These are phyloP conservation scores for Zymoseptoria tritici DNA, from an alignment of 2,329 filamentous ascomycete species.

Conservation along the genomic window DNA sequence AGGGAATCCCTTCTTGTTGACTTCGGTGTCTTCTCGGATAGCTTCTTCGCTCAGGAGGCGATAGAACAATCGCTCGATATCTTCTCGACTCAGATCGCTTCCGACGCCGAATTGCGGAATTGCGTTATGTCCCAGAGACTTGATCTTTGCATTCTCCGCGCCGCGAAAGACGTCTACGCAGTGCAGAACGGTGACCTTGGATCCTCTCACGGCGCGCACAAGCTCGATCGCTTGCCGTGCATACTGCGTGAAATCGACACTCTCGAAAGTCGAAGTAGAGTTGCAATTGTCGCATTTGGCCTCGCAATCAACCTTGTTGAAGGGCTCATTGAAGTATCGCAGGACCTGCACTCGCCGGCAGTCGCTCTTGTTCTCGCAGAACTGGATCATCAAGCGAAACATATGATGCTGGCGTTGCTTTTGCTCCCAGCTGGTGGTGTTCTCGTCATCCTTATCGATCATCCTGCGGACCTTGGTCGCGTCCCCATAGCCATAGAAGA, in stretches of 20 bases:
- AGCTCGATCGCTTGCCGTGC: constrained; percentile 65
- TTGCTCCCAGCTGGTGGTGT: constrained; percentile 69
- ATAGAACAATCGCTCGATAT: constrained; percentile 79
- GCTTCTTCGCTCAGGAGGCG: constrained; percentile 66
- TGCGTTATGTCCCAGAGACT: constrained; percentile 45
- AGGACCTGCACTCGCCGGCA: constrained; percentile 84
- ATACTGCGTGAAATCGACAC: constrained; percentile 67
- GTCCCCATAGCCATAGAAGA: constrained; percentile 81
- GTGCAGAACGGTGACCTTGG: constrained; percentile 65
- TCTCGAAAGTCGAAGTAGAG: constrained; percentile 61
- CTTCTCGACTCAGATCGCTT: constrained; percentile 61
- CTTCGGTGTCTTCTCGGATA: constrained; percentile 53
- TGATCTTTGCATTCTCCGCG: constrained; percentile 52
- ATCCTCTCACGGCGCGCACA: constrained; percentile 50
- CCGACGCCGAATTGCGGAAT: constrained; percentile 60
- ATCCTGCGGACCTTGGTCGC: constrained; percentile 65
- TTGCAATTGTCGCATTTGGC: constrained; percentile 84
- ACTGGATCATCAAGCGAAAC: constrained; percentile 76
- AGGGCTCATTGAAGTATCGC: constrained; percentile 87
- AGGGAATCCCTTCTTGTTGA: constrained; percentile 53
- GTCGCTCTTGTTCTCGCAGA: constrained; percentile 80
- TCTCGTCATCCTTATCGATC: constrained; percentile 62
- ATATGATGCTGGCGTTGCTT: constrained; percentile 78
- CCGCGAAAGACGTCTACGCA: constrained; percentile 81
- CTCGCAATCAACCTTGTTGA: constrained; percentile 63